These are phyloP conservation scores for Helianthus annuus DNA, from an alignment of 129 eudicot genomes.

Conservation along the genomic window DNA sequence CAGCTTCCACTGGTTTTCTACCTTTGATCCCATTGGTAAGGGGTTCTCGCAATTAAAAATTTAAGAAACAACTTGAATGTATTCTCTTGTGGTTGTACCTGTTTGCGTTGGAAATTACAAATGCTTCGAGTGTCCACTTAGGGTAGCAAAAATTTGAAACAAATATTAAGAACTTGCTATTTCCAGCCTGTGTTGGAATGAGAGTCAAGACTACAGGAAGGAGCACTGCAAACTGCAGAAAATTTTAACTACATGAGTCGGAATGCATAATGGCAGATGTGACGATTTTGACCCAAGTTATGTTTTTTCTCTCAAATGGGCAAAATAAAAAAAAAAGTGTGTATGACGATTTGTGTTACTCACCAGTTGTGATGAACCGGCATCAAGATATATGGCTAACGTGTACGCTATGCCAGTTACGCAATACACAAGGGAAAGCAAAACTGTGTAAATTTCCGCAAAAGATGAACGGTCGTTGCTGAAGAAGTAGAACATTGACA, in stretches of 20 bases:
- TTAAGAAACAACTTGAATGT: too few species aligned
- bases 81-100: constrained; percentile 39
- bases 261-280: background rate
- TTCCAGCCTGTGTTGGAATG: constrained; percentile 55
- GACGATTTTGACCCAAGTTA: background rate
- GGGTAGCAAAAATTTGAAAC: constrained; percentile 73
- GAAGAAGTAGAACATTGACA: constrained; percentile 86
- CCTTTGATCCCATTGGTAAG: too few species aligned
- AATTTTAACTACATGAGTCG: constrained; percentile 2
- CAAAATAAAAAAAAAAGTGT: too few species aligned
- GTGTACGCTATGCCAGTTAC: constrained; percentile 91
- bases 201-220: constrained; percentile 95
- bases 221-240: constrained; percentile 76
- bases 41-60: too few species aligned
- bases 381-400: constrained; percentile 83
- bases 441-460: constrained; percentile 62
- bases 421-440: constrained; percentile 88
- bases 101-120: constrained; percentile 82
- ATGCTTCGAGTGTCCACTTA: constrained; percentile 94
- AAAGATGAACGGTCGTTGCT: constrained; percentile 84
- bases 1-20: too few species aligned
- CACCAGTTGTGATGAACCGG: constrained; percentile 96
- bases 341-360: background rate
- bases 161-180: constrained; percentile 35
- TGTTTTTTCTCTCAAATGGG: background rate